These are phyloP conservation scores for Oenanthe javanica DNA, from an alignment of 140 eudicot species.

Conservation along the genomic window DNA sequence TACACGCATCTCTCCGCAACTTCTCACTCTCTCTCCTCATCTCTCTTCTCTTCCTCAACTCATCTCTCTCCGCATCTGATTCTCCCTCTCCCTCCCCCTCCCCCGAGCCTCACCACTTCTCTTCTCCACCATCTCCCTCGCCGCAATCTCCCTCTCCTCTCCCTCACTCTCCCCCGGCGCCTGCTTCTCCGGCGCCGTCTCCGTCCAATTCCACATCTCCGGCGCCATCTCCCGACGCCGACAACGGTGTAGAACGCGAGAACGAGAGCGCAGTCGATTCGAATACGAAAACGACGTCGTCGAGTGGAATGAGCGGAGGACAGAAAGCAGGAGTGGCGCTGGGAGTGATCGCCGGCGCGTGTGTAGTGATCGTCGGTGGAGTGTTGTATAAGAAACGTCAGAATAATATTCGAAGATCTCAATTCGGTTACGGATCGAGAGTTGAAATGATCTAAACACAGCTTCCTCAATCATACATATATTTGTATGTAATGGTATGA, in stretches of 20 bases:
- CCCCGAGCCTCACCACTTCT: conserved; percentile 14
- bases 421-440: conserved; percentile 44
- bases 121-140: conserved; percentile 16
- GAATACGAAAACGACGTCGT: neutral
- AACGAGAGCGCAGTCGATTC: neutral
- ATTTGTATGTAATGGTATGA: neutral
- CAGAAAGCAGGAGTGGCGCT: conserved; percentile 65
- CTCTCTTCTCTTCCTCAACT: conserved; percentile 11
- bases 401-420: conserved; percentile 44
- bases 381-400: conserved; percentile 50
- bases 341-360: conserved; percentile 57
- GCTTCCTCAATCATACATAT: neutral
- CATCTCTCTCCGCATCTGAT: conserved; percentile 16
- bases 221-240: conserved; percentile 17
- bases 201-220: conserved; percentile 5
- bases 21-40: conserved; percentile 1
- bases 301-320: conserved; percentile 55
- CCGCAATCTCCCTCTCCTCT: conserved; percentile 31
- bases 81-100: conserved; percentile 30
- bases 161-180: conserved; percentile 24
- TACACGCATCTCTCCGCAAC: neutral
- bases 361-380: conserved; percentile 36
- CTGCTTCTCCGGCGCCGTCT: too few species aligned
- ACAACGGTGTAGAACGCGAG: neutral
- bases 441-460: conserved; percentile 12